Percentiles rank a stretch among this genome's conserved stretches.
phyloP scores from a whole-genome alignment of 768 basidiomycete species.

The Trametes villosa region DNA sequence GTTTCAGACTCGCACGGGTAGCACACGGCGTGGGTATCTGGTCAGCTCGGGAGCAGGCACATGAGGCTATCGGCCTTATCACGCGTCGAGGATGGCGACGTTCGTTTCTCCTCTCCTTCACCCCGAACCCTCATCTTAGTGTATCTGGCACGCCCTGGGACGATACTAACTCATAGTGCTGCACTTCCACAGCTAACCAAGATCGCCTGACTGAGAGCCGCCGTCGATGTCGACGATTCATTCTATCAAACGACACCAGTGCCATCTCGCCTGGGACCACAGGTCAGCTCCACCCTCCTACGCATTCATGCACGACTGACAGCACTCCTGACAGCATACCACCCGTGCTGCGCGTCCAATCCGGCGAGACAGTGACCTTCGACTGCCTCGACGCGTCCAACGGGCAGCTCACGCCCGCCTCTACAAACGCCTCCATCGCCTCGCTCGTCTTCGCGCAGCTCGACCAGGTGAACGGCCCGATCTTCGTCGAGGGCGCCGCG shows the following conservation, averaged over 20 bases:
- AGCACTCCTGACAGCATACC: constrained; percentile 45
- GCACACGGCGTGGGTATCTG: background rate
- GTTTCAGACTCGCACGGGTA: no score
- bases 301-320: background rate
- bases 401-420: constrained; percentile 54
- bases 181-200: no score
- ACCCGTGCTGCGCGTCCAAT: constrained; percentile 52
- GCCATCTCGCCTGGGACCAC: constrained; percentile 64
- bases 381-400: constrained; percentile 70
- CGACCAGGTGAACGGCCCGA: constrained; percentile 64
- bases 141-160: no score
- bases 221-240: constrained; percentile 50
- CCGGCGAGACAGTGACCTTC: constrained; percentile 59
- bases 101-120: no score
- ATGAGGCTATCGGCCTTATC: background rate
- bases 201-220: no score
- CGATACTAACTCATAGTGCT: no score
- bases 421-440: constrained; percentile 41
- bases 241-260: constrained; percentile 53
- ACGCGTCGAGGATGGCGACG: no score
- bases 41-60: background rate
- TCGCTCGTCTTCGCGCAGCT: constrained; percentile 51
- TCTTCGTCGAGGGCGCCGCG: constrained; percentile 53
- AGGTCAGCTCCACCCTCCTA: constrained; percentile 40
- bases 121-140: no score